Percentiles rank a stretch among this genome's conserved stretches.
These are phyloP conservation scores for Fraxinus floribunda DNA, from an alignment of 305 asterid species.

Conservation along the genomic window DNA sequence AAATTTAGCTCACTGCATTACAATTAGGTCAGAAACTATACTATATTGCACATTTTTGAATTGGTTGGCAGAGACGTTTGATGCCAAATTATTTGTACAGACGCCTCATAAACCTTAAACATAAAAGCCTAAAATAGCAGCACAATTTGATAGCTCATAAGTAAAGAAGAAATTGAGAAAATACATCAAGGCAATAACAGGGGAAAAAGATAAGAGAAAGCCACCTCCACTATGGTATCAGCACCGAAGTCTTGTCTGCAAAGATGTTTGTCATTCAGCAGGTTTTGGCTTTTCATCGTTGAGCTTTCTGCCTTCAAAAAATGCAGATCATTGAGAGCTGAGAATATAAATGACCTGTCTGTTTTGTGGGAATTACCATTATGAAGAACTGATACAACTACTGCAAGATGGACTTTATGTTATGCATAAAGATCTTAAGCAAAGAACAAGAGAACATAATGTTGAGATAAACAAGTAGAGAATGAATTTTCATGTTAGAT, in stretches of 20 bases:
- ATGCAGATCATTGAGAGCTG: not conserved
- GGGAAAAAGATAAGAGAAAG: not conserved
- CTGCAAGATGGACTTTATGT: not conserved
- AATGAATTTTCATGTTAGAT: not conserved
- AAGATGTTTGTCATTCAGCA: constrained; percentile 20
- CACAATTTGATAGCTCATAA: not conserved
- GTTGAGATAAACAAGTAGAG: not conserved
- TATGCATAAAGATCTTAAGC: not conserved
- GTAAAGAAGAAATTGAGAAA: not conserved
- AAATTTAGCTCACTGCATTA: not conserved
- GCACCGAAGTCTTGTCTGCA: constrained; percentile 9
- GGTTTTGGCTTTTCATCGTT: constrained; percentile 5
- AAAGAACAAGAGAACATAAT: not conserved
- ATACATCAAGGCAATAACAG: not conserved
- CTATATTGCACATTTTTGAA: not conserved
- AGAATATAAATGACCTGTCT: not conserved
- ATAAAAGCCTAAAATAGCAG: not conserved
- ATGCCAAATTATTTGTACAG: not conserved
- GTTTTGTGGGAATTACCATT: not conserved
- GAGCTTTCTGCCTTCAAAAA: not conserved
- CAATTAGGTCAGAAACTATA: not conserved
- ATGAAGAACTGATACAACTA: not conserved
- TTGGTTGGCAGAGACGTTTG: not conserved
- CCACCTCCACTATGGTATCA: constrained; percentile 8
- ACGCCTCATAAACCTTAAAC: not conserved